Evolutionary conservation across 1,284 basidiomycete genomes (phyloP).

Genomic region (Chalciporus sp.): DNA sequence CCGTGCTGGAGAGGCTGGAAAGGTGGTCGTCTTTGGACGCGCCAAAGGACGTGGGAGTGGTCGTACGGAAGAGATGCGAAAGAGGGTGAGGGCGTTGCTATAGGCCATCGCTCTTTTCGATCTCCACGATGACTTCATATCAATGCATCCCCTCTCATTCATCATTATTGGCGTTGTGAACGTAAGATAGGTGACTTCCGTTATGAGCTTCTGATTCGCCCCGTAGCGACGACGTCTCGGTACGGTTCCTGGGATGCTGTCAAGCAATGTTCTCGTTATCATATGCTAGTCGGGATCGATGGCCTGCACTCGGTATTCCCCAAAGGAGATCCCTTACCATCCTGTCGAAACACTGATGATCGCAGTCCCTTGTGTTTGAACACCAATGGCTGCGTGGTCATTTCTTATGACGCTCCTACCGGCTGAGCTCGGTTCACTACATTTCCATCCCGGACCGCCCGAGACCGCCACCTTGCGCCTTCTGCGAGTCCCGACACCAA

Average conservation of each 20-base stretch:
- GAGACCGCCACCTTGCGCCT: neutral
- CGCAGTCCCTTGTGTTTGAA: too few relatives aligned
- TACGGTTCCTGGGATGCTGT: neutral
- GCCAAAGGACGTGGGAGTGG: constrained; percentile 56
- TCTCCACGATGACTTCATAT: neutral
- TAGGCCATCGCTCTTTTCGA: constrained; percentile 5
- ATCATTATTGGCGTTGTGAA: neutral
- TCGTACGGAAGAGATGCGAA: constrained; percentile 50
- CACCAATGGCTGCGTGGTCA: too few relatives aligned
- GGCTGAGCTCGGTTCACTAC: too few relatives aligned
- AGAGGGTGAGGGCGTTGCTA: constrained; percentile 46
- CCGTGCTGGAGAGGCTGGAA: constrained; percentile 65
- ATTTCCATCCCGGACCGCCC: neutral
- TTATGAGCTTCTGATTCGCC: neutral
- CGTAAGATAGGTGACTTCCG: neutral
- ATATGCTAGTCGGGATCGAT: too few relatives aligned
- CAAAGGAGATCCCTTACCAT: too few relatives aligned
- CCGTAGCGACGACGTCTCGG: neutral
- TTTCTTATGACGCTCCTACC: too few relatives aligned
- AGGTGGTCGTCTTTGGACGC: constrained; percentile 74
- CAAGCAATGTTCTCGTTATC: too few relatives aligned
- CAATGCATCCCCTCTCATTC: neutral
- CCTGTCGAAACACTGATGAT: too few relatives aligned
- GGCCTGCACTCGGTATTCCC: too few relatives aligned
- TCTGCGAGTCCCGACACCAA: neutral